These are phyloP conservation scores for Penium margaritaceum DNA, from an alignment of 139 green algal species.

Conservation along the genomic window DNA sequence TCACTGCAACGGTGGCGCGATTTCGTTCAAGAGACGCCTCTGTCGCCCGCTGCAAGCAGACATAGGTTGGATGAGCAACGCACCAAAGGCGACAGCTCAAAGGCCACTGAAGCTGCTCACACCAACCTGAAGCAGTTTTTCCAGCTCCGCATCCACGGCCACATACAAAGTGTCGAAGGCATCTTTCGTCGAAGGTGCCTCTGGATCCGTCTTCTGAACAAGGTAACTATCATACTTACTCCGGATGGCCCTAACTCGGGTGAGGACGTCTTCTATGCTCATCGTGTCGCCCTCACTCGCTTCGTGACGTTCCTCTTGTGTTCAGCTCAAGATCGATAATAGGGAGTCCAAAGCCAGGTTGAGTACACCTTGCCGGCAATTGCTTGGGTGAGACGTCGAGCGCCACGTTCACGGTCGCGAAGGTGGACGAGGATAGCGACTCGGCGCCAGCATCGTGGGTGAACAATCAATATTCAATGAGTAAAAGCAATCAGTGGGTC, in stretches of 20 bases:
- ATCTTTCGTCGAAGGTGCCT: neutral
- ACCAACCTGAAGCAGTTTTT: neutral
- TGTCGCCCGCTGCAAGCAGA: neutral
- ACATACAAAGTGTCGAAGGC: neutral
- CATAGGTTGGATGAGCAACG: neutral
- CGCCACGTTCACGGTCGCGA: too few species aligned
- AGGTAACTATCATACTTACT: slow-evolving; percentile 11
- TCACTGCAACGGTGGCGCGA: neutral
- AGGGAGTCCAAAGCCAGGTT: too few species aligned
- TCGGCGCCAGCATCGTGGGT: too few species aligned
- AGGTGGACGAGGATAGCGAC: too few species aligned
- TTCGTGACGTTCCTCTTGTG: too few species aligned
- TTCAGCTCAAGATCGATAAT: too few species aligned
- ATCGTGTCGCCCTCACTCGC: too few species aligned
- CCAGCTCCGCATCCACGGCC: neutral
- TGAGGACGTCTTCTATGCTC: neutral
- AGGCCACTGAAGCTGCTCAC: neutral
- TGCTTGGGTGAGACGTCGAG: too few species aligned
- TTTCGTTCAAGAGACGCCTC: neutral
- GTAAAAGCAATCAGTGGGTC: too few species aligned
- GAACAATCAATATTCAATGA: too few species aligned
- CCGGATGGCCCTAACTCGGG: neutral
- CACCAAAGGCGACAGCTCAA: neutral
- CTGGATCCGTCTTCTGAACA: neutral
- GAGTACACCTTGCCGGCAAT: too few species aligned